Evolutionary conservation across 768 basidiomycete genomes (phyloP).

Genomic region (Boletus edulis): DNA sequence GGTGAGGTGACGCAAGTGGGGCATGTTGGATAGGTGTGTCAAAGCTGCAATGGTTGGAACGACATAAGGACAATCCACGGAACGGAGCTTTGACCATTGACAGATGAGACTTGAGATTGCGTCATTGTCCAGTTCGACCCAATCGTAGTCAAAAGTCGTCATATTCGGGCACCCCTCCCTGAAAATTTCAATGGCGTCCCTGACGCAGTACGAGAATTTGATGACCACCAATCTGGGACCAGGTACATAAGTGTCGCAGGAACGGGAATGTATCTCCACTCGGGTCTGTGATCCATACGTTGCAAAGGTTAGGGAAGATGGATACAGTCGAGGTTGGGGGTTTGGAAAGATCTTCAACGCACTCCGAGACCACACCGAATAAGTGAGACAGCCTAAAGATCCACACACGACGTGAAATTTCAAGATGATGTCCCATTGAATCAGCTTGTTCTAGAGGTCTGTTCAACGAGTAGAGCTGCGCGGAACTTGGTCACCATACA

Average conservation of each 20-base stretch:
- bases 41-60: no score
- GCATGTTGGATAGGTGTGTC: no score
- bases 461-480: background rate
- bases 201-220: background rate
- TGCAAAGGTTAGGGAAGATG: background rate
- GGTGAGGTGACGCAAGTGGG: background rate
- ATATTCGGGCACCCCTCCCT: background rate
- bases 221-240: background rate
- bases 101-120: no score
- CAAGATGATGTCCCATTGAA: background rate
- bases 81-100: no score
- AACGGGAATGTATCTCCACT: background rate
- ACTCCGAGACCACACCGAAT: background rate
- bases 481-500: background rate
- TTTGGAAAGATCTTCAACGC: background rate
- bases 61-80: no score
- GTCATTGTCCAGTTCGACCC: no score
- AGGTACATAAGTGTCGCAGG: background rate
- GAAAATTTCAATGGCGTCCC: background rate
- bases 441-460: background rate
- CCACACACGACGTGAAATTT: background rate
- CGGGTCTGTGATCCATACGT: fast-evolving
- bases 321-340: background rate
- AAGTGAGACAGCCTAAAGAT: background rate
- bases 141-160: no score